These are phyloP conservation scores for Candida sp. DNA, from an alignment of 1,139 yeast species.

Conservation along the genomic window DNA sequence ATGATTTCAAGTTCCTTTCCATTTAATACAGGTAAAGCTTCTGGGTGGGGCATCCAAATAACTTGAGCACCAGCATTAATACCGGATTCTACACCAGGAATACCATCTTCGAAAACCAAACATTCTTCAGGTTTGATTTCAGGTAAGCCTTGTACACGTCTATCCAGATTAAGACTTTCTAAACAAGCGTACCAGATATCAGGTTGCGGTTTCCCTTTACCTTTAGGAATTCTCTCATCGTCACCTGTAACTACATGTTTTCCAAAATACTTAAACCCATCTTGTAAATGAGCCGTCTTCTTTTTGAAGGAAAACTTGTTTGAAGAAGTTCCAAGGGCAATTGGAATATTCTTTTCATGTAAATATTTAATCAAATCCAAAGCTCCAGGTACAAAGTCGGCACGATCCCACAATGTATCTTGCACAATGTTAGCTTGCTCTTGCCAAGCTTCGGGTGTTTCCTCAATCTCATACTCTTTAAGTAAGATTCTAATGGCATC, in stretches of 20 bases:
- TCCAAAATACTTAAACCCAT: constrained; percentile 62
- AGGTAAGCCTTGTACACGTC: constrained; percentile 27
- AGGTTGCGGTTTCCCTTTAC: constrained; percentile 91
- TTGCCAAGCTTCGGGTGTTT: constrained; percentile 61
- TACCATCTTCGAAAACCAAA: constrained; percentile 89
- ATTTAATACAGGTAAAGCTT: constrained; percentile 54
- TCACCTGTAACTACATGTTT: constrained; percentile 83
- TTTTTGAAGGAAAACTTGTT: constrained; percentile 52
- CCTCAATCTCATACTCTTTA: constrained; percentile 63
- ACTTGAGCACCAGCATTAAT: constrained; percentile 79
- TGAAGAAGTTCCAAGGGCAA: constrained; percentile 93
- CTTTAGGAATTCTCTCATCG: constrained; percentile 74
- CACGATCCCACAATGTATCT: constrained; percentile 55
- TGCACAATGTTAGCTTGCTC: constrained; percentile 54
- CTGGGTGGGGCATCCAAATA: constrained; percentile 87
- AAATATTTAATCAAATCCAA: constrained; percentile 58
- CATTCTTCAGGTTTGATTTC: constrained; percentile 72
- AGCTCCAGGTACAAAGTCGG: constrained; percentile 83
- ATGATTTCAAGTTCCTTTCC: constrained; percentile 43
- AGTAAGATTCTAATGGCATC: constrained; percentile 59
- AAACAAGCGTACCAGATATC: constrained; percentile 89
- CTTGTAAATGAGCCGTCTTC: constrained; percentile 67
- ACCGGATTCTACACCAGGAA: constrained; percentile 86
- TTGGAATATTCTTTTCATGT: constrained; percentile 52
- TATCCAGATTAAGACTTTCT: constrained; percentile 55